Conservation (phyloP, 257 asterid species). For the Petunia axillaris region DNA sequence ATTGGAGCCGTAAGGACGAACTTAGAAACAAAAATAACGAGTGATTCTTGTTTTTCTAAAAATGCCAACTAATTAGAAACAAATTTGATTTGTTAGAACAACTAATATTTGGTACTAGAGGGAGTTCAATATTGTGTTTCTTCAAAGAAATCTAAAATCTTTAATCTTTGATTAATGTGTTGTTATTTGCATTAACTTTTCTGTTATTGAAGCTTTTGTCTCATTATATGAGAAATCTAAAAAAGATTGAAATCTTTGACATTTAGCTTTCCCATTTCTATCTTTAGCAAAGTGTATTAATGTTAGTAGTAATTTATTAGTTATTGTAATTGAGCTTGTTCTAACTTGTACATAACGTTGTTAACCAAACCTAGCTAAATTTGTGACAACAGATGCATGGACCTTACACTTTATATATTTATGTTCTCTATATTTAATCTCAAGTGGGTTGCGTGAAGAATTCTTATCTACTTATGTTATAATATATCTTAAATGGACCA, state of each 20-base stretch:
- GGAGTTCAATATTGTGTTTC: too few relatives aligned
- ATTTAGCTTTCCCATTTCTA: neutral
- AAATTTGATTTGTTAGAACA: too few relatives aligned
- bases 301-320: neutral
- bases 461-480: neutral
- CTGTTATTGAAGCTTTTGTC: neutral
- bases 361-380: conserved; percentile 26
- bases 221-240: neutral
- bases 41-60: too few relatives aligned
- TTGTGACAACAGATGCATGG: neutral
- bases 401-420: neutral
- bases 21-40: too few relatives aligned
- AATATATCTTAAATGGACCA: conserved; percentile 3
- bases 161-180: neutral
- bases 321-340: neutral
- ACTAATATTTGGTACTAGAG: too few relatives aligned
- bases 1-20: too few relatives aligned
- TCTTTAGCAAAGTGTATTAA: neutral
- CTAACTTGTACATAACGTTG: conserved; percentile 16
- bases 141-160: neutral
- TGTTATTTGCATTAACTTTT: neutral
- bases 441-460: conserved; percentile 17
- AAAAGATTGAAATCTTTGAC: neutral
- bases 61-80: too few relatives aligned
- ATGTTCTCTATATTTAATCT: neutral